Percentiles rank a stretch among this genome's conserved stretches.
Conservation (phyloP, 2,329 filamentous ascomycete species). For the Aspergillus fischeri region DNA sequence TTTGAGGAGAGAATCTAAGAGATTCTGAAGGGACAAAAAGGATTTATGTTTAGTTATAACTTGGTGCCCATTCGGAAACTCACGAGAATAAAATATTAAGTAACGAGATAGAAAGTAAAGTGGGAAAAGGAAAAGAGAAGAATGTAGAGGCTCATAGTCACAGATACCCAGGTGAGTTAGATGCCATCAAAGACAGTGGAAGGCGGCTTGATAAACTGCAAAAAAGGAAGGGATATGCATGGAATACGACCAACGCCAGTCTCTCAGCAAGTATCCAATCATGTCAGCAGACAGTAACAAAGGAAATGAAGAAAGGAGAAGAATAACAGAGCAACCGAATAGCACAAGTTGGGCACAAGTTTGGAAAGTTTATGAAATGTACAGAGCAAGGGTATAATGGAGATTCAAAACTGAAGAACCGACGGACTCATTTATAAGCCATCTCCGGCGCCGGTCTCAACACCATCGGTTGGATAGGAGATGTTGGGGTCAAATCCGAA, state of each 20-base stretch:
- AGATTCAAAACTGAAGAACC: conserved; percentile 31
- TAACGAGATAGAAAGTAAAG: conserved; percentile 21
- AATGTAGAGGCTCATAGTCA: conserved; percentile 9
- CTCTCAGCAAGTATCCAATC: conserved; percentile 29
- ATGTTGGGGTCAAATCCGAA: conserved; percentile 43
- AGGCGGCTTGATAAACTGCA: neutral
- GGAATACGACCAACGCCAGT: conserved; percentile 35
- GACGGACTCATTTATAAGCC: conserved; percentile 33
- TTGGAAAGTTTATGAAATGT: conserved; percentile 27
- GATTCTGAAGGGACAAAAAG: conserved; percentile 10
- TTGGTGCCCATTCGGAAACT: neutral
- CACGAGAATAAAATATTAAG: conserved; percentile 20
- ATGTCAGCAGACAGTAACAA: conserved; percentile 17
- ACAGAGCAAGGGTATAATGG: conserved; percentile 38
- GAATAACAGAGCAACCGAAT: conserved; percentile 19
- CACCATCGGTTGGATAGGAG: conserved; percentile 37
- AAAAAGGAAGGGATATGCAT: conserved; percentile 22
- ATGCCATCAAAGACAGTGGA: neutral
- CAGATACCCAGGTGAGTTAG: conserved; percentile 1
- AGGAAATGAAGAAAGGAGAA: conserved; percentile 14
- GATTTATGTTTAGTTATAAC: conserved; percentile 6
- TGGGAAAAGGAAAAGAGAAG: conserved; percentile 18
- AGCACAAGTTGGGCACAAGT: conserved; percentile 8
- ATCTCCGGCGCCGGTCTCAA: conserved; percentile 40
- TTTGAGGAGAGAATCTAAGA: neutral